Evolutionary conservation across 768 basidiomycete species (phyloP).

Genomic region (Amanita thiersii): DNA sequence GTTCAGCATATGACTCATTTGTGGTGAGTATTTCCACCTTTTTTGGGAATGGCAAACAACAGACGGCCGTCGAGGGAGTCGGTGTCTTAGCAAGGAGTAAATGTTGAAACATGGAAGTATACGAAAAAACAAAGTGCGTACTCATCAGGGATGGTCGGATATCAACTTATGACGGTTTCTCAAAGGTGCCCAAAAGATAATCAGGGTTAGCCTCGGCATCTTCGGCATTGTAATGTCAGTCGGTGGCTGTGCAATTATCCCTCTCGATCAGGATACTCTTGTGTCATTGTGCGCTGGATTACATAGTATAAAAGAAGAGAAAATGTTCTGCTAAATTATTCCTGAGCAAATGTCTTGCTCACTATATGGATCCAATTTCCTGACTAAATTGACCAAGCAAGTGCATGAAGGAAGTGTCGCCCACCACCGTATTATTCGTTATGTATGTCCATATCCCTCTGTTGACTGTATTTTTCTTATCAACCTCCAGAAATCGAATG

Average conservation of each 20-base stretch:
- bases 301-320: too few relatives aligned
- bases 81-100: conserved; percentile 33
- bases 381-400: conserved; percentile 35
- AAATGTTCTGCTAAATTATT: conserved; percentile 1
- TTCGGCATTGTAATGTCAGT: too few relatives aligned
- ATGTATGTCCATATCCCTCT: conserved; percentile 34
- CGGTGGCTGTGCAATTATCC: too few relatives aligned
- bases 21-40: conserved; percentile 44
- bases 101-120: background rate
- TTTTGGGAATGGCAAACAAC: conserved; percentile 96
- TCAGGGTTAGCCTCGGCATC: too few relatives aligned
- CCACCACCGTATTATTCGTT: conserved; percentile 56
- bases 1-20: background rate
- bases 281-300: too few relatives aligned
- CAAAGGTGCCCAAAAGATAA: too few relatives aligned
- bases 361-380: conserved; percentile 55
- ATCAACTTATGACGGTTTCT: conserved; percentile 50
- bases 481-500: conserved; percentile 41
- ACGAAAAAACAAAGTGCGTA: background rate
- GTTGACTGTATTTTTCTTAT: conserved; percentile 4
- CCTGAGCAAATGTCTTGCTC: conserved; percentile 22
- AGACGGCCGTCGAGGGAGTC: conserved; percentile 79
- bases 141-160: conserved; percentile 14
- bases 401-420: conserved; percentile 43
- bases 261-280: too few relatives aligned